Evolutionary conservation across 1,284 basidiomycete species (phyloP).

Genomic region (Omphalotus olearius): DNA sequence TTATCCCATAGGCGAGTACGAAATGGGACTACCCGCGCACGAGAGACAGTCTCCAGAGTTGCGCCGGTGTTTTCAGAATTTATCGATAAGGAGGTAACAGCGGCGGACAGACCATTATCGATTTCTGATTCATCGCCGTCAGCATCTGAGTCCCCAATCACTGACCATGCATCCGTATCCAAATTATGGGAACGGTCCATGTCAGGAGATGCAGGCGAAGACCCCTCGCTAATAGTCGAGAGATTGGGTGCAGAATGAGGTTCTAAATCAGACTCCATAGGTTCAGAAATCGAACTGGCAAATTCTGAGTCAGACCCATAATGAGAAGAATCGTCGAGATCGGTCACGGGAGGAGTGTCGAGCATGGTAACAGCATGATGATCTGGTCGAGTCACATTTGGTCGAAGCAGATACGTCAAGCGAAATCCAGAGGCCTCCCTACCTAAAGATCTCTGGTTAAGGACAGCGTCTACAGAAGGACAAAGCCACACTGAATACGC

Average conservation of each 20-base stretch:
- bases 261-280: conserved; percentile 44
- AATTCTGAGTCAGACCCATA: conserved; percentile 49
- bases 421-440: conserved; percentile 61
- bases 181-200: conserved; percentile 7
- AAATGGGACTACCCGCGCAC: neutral
- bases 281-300: conserved; percentile 26
- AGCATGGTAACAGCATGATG: conserved; percentile 36
- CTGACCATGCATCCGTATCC: conserved; percentile 28
- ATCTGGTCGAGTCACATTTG: conserved; percentile 63
- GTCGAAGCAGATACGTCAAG: conserved; percentile 73
- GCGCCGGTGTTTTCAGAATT: conserved; percentile 11
- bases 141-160: conserved; percentile 27
- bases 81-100: conserved; percentile 21
- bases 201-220: conserved; percentile 20
- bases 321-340: conserved; percentile 52
- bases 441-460: conserved; percentile 36
- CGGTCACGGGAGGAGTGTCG: conserved; percentile 71
- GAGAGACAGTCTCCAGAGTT: conserved; percentile 4
- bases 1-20: neutral
- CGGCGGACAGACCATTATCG: conserved; percentile 25
- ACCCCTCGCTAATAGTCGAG: conserved; percentile 32
- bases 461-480: conserved; percentile 1
- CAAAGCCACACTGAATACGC: conserved; percentile 27
- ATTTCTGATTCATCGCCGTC: conserved; percentile 32
- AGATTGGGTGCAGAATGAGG: conserved; percentile 17